Evolutionary conservation across 2,329 filamentous ascomycete genomes (phyloP), one percentile per base, ranked within the genome.

Genomic region (Ophiostoma quercus): DNA sequence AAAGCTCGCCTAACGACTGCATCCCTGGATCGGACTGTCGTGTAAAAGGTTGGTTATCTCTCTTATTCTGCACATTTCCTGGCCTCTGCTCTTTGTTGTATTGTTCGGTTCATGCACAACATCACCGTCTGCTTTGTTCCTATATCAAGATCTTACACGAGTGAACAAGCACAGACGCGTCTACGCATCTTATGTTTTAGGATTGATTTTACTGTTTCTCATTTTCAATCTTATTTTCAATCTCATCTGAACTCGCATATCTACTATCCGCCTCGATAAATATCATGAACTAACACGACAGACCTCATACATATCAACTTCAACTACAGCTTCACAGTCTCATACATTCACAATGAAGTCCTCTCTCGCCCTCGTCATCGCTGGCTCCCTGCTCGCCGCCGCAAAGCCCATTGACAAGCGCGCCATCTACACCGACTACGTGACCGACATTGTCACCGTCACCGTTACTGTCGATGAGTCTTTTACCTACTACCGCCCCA

Each of bases 261-360:
- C 5, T 7, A 6, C 43, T 43, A 19, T 11, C 11, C 34, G 39
- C 51, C 47, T 62, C 60, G 32, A 39, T 3, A n/a, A 65, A 29
- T 8, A 37, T 65, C 62, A 65, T 39, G n/a, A 63, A 29, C 65
- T 43, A 54, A 68, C 32, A 68, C 19, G 34, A 39, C 39, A 68
- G 12, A 57, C 22, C 51, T 57, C 14, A 32, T 12, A n/a, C 6
- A 29, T 29, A 1, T 29, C 25, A 19, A 34, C n/a, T 14, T 32
- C n/a, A 47, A 22, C 14, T 14, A 32, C n/a, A 47, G 12, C 14
- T 68, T 34, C 37, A 37, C 9, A 29, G 54, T 19, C 12, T 47
- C 41, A 19, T 22, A 19, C 57, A 57, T n/a, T 34, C 77, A 83
- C 77, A 73, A 86, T 86, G 84, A 85, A 84, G 80, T 78, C 80